Base-by-base conservation (phyloP, 192 early-diverging fungal genomes). In the Phlyctochytrium planicorne region DNA sequence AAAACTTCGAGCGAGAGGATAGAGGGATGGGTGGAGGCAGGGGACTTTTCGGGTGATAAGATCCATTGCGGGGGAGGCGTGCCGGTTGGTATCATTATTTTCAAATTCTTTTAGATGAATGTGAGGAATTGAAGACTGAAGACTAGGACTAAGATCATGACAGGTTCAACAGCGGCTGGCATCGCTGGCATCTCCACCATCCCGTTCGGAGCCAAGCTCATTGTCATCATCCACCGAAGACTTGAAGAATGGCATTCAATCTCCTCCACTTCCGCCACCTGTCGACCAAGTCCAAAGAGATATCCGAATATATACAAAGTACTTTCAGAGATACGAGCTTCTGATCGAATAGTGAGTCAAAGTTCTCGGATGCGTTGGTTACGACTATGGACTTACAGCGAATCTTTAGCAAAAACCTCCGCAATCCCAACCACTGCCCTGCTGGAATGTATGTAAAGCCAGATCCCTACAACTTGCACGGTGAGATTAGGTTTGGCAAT, bases 381-480 rank as follows among this genome's bases (percentile, higher is more conserved):
- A 23, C 34, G 29, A 23, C 20, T 34, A 4, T 30, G 35, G 23
- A 52, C n/a, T 35, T 34, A 17, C 23, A 27, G 53, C 30, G 34
- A n/a, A n/a, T n/a, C 25, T 31, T 20, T 71, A 91, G 90, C 57
- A 87, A 89, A 50, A 92, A 92, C 64, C 76, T 92, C 63, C 73
- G 81, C 63, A 90, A 85, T 53, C 84, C 87, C 29, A 83, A 87
- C n/a, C 91, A 94, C 70, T 94, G 87, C 65, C 93, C 93, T 31
- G 77, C 88, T 10, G 94, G 94, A 27, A 79, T 95, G 17, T 96
- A 96, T 76, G 80, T 96, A 3, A 91, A 91, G 81, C 94, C 94
- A 25, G 78, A 81, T n/a, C 73, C 78, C 6, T 80, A 86, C 37
- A 85, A 87, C 62, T 67, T 88, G 52, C 75, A 89, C 68, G 76